Base-by-base conservation (phyloP, 2,329 filamentous ascomycete genomes). In the Coniochaeta sp. region DNA sequence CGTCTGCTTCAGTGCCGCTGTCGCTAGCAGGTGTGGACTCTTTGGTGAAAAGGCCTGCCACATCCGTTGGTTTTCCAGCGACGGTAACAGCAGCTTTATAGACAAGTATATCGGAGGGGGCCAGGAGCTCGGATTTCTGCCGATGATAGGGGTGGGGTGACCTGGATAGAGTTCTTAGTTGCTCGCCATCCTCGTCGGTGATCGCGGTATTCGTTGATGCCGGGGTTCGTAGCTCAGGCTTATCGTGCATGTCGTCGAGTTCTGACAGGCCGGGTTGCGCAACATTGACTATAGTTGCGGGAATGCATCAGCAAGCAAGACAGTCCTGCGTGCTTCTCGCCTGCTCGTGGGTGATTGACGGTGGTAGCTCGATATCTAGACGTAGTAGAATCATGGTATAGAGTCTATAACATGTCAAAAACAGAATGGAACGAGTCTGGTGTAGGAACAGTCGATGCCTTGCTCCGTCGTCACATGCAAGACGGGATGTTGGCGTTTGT, bases 1-100 rank as follows among this genome's bases (percentile, higher is more conserved):
- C 93, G 68, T 97, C 93, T 43, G 93, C 93, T 71, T 98, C 93
- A 19, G 93, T 96, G 26, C 93, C 93, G 71, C 92, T 96, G 66
- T 96, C 93, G 72, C 91, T 96, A 12, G 84, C 84, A 1, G 86
- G 81, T 1, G 81, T 79, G 5, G 83, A 84, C 58, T 83, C 81
- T 64, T 78, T 80, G 61, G 76, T 72, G 63, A 77, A 74, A 52
- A 68, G 59, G 19, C 65, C 62, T 16, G 60, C 62, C 22, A 64
- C 44, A 31, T 58, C 50, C 17, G 12, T 58, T 8, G 59, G 14
- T 24, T 68, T 52, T 8, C 47, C 17, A 24, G 6, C 5, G 24
- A 17, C 14, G 24, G 12, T 24, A 11, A 22, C 14, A n/a, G 47
- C 47, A 52, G 47, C 9, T 17, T 31, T 59, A 63, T 62, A 62